Percentiles rank a stretch among this genome's conserved stretches.
Evolutionary conservation across 306 rosid species (phyloP).

Genomic region (Albizia julibrissin): DNA sequence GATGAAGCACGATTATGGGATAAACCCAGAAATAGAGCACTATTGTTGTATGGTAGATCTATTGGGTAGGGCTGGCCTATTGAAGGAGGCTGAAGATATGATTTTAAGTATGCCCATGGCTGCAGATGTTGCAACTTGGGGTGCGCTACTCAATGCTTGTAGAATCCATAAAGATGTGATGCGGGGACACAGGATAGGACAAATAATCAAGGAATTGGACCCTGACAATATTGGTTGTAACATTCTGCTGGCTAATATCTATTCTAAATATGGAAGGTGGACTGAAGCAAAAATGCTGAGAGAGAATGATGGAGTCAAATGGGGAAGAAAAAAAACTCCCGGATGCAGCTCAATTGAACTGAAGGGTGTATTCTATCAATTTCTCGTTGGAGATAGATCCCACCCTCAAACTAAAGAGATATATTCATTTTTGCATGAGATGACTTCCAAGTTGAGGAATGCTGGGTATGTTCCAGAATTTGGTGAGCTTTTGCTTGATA

Average conservation of each 20-base stretch:
- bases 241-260: constrained; percentile 63
- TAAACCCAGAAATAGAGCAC: constrained; percentile 52
- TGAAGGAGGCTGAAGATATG: constrained; percentile 54
- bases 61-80: constrained; percentile 51
- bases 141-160: constrained; percentile 61
- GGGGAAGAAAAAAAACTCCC: constrained; percentile 12
- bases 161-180: constrained; percentile 65
- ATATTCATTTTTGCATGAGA: constrained; percentile 42
- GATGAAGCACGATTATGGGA: constrained; percentile 49
- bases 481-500: neutral
- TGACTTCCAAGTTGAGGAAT: constrained; percentile 39
- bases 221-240: constrained; percentile 61
- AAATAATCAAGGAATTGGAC: constrained; percentile 49
- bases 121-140: constrained; percentile 56
- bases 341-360: constrained; percentile 48
- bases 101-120: constrained; percentile 53
- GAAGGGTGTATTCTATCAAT: constrained; percentile 47
- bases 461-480: constrained; percentile 49
- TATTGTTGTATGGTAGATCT: constrained; percentile 67
- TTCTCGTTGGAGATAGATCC: constrained; percentile 52
- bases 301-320: constrained; percentile 29
- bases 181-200: constrained; percentile 61
- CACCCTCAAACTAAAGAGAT: constrained; percentile 52
- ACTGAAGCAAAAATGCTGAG: constrained; percentile 46
- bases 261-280: constrained; percentile 48